These are phyloP conservation scores for Yamadazyma takamatsuzukensis DNA, from an alignment of 805 yeast genomes.

Conservation along the genomic window DNA sequence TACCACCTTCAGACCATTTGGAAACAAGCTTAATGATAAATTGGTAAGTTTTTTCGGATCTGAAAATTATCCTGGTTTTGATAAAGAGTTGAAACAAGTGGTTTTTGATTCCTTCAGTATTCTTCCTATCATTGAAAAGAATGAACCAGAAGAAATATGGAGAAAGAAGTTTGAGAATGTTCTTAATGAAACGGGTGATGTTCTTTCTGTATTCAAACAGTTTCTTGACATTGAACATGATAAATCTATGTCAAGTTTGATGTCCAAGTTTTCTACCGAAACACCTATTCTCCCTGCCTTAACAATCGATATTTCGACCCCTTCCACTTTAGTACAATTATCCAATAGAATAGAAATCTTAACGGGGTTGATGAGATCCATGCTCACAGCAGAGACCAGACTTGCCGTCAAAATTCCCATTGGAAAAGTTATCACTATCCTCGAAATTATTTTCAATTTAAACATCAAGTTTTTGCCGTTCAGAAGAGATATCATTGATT, in stretches of 20 bases:
- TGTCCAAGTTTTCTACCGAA: conserved; percentile 17
- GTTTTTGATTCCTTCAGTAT: conserved; percentile 52
- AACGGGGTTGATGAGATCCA: conserved; percentile 37
- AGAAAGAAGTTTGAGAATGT: conserved; percentile 43
- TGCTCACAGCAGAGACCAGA: conserved; percentile 47
- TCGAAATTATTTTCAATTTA: conserved; percentile 54
- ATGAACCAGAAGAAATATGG: conserved; percentile 46
- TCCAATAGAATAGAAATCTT: conserved; percentile 50
- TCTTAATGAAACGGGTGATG: conserved; percentile 51
- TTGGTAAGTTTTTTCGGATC: conserved; percentile 36
- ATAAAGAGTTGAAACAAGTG: conserved; percentile 32
- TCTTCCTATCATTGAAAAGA: conserved; percentile 55
- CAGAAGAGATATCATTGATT: conserved; percentile 58
- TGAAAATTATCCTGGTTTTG: conserved; percentile 28
- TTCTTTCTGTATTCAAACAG: conserved; percentile 53
- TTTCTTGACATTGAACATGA: conserved; percentile 59
- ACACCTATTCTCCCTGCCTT: conserved; percentile 41
- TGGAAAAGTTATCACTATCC: conserved; percentile 49
- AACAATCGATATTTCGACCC: conserved; percentile 55
- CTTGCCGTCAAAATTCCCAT: conserved; percentile 59
- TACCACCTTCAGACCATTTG: conserved; percentile 79
- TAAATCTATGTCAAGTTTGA: conserved; percentile 33
- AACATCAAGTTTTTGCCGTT: conserved; percentile 53
- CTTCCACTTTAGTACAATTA: conserved; percentile 48
- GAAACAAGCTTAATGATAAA: conserved; percentile 53